Conservation (phyloP, 441 rosid genomes). For the Omphalea diandra region DNA sequence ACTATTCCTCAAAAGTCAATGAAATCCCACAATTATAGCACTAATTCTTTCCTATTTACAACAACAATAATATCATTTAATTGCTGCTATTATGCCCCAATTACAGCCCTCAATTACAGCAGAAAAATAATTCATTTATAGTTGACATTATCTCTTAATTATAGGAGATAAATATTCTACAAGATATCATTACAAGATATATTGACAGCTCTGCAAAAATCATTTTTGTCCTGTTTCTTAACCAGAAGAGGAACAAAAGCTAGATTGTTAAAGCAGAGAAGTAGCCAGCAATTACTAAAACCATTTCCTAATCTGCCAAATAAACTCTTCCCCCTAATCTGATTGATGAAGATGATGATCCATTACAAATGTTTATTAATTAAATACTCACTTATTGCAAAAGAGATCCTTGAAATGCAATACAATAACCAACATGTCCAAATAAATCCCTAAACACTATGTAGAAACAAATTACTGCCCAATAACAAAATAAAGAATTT, state of each 20-base stretch:
- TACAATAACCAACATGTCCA: neutral
- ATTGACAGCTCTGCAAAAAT: too few relatives aligned
- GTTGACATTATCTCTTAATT: too few relatives aligned
- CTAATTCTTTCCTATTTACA: too few relatives aligned
- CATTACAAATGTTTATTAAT: neutral
- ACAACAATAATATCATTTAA: too few relatives aligned
- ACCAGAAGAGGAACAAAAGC: neutral
- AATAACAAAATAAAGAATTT: neutral
- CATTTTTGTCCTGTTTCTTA: neutral
- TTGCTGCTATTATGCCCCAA: too few relatives aligned
- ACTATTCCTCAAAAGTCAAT: too few relatives aligned
- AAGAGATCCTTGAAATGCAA: neutral
- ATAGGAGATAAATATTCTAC: too few relatives aligned
- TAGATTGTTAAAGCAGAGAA: neutral
- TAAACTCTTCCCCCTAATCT: neutral
- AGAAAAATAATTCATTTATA: too few relatives aligned
- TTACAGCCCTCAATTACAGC: too few relatives aligned
- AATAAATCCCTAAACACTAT: neutral
- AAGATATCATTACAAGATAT: too few relatives aligned
- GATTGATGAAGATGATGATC: neutral
- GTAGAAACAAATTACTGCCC: neutral
- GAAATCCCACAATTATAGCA: too few relatives aligned
- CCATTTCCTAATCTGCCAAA: too few relatives aligned
- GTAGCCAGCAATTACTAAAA: neutral
- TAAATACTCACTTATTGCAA: neutral